Base-by-base conservation (phyloP, 2,329 filamentous ascomycete species). In the Colletotrichum sp. region DNA sequence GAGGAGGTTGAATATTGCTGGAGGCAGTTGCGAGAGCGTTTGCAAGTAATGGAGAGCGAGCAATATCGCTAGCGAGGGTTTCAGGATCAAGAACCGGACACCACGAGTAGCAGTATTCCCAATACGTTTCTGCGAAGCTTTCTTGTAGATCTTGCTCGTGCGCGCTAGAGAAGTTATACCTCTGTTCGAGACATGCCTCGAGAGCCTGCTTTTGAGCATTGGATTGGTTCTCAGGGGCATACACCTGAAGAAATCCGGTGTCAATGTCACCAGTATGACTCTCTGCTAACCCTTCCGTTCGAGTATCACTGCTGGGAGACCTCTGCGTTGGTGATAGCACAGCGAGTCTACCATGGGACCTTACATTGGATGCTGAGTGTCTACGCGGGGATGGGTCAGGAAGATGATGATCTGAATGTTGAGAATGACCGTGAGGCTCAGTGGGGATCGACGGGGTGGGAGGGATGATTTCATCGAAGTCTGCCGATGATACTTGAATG, bases 111-210 rank as follows among this genome's bases (percentile, higher is more conserved):
- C 84, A 86, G 71, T 86, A 86, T 65, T 87, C 84, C 34, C 82
- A 84, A 36, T 87, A 87, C 0, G 85, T 87, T 39, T 87, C 86
- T 5, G 82, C 81, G 72, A 87, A 87, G 32, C 82, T 85, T 62
- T 86, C 82, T 59, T 84, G 83, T 0, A 87, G 80, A 8, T 83
- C 82, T 30, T 79, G 78, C 32, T 79, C 78, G 9, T 77, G 78
- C 0, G 76, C 68, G 65, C 79, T 79, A 0, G 80, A 78, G 4
- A 76, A 65, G 16, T 74, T 72, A 16, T 78, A 71, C 12, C 79
- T 79, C 5, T 78, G 78, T 9, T 81, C 80, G 8, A 83, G 71
- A 18, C 74, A 80, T 1, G 79, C 82, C 18, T 81, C 79, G 39
- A 81, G 74, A 6, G 83, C 81, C 60, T 82, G 81, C 26, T 82